Evolutionary conservation across 2,329 filamentous ascomycete genomes (phyloP), one percentile per base, ranked within the genome.

Genomic region (Geoglossum cookeanum): DNA sequence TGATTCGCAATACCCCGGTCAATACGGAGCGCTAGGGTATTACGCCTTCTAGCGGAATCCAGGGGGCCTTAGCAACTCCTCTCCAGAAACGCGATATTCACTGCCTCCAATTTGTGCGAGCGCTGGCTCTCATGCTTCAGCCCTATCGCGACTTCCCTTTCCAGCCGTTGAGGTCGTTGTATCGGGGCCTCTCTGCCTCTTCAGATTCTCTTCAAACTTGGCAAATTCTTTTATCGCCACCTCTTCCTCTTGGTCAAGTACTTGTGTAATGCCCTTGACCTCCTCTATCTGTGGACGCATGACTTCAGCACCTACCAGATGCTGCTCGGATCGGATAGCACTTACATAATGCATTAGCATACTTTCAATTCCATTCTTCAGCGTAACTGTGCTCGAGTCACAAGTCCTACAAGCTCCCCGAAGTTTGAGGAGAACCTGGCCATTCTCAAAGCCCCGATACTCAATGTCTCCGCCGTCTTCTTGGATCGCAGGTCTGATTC

Each of bases 401-500:
- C 92, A 98, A 22, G 91, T 97, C 62, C 92, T 78, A 71, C 92
- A 98, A 22, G 92, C 92, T 15, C 92, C 92, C 54, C 91, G 78
- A 64, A 98, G 72, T 76, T 95, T 96, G 65, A 95, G 68, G 64
- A 81, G 68, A n/a, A 95, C 92, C 61, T 84, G 79, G 0, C 92
- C 92, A 63, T 88, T 78, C 63, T 89, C 79, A 65, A 97, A 97
- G 0, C 91, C 91, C 17, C 87, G 77, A 68, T 91, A 94, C 69
- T 98, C 92, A 65, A 98, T 97, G 68, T 98, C 92, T 51, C 92
- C 92, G 53, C 92, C 92, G 64, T 98, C 92, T 68, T 97, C 92
- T 69, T 97, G 92, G 61, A 98, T 98, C 0, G 91, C 87, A 0
- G 92, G 92, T 48, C 92, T 79, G 66, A 98, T 95, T 60, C 92